A percentile compares a stretch with the other conserved stretches of the same genome.
Evolutionary conservation across 371 early-diverging fungal species (phyloP).

Genomic region (Haplosporangium sp.): DNA sequence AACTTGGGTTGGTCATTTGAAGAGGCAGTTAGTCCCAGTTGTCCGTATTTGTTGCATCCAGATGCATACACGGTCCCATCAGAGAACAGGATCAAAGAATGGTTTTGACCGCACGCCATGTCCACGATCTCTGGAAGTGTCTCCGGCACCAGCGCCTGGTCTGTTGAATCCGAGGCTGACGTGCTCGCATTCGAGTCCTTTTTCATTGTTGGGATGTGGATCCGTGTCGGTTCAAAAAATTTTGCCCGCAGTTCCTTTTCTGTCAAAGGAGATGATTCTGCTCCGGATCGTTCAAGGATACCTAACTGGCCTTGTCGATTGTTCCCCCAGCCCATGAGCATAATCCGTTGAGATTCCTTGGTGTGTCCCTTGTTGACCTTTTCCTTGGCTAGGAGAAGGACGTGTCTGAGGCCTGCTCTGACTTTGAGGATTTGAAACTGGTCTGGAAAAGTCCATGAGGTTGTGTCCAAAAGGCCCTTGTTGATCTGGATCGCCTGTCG

Average conservation of each 20-base stretch:
- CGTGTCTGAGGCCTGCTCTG: constrained; percentile 75
- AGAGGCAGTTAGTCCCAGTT: constrained; percentile 56
- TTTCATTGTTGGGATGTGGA: constrained; percentile 31
- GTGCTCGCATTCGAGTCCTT: not conserved
- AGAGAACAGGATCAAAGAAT: constrained; percentile 58
- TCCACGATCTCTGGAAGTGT: constrained; percentile 18
- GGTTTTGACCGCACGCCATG: constrained; percentile 68
- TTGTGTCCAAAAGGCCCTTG: constrained; percentile 7
- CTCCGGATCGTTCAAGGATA: not conserved
- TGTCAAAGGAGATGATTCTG: constrained; percentile 5
- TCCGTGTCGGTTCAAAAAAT: constrained; percentile 41
- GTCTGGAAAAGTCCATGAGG: not conserved
- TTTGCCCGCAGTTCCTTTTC: constrained; percentile 37
- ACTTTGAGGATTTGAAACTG: constrained; percentile 54
- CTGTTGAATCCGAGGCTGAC: not conserved
- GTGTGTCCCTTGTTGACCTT: not conserved
- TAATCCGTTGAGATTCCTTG: constrained; percentile 34
- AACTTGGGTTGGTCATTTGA: constrained; percentile 12
- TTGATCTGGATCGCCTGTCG: constrained; percentile 21
- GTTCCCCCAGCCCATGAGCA: constrained; percentile 71
- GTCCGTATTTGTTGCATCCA: constrained; percentile 75
- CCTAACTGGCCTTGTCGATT: constrained; percentile 74
- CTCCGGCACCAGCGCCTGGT: constrained; percentile 12
- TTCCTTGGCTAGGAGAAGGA: constrained; percentile 57
- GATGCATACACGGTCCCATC: constrained; percentile 63